These are phyloP conservation scores for Sporisorium reilianum DNA, from an alignment of 1,284 basidiomycete genomes.

Conservation along the genomic window DNA sequence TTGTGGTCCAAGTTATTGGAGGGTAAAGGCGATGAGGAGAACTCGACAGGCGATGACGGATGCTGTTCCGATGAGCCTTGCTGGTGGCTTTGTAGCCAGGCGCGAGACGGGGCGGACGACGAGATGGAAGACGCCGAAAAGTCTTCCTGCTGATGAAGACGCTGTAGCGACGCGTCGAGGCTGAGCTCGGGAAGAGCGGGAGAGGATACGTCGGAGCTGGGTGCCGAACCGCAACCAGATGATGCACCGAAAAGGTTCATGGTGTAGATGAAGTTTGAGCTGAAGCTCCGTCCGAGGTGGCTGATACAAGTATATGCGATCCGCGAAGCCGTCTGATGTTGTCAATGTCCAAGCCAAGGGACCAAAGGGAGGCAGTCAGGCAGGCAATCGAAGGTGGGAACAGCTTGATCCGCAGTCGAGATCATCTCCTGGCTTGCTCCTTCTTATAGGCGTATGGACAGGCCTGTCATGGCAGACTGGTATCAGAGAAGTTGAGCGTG, in stretches of 20 bases:
- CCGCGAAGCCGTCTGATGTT: not conserved
- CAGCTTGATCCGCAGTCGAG: not conserved
- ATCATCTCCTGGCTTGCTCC: not conserved
- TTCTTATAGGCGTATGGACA: not conserved
- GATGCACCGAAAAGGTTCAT: conserved; percentile 12
- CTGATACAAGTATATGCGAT: not conserved
- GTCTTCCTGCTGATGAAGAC: conserved; percentile 27
- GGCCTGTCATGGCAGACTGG: not conserved
- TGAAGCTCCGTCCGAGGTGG: not conserved
- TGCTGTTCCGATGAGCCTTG: not conserved
- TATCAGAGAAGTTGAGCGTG: not conserved
- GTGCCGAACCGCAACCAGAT: conserved; percentile 2
- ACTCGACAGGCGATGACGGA: not conserved
- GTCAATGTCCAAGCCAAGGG: not conserved
- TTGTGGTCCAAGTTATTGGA: not conserved
- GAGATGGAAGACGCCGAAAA: conserved; percentile 14
- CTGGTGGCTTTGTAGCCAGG: conserved; percentile 9
- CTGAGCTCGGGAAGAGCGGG: conserved; percentile 37
- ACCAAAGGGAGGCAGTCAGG: not conserved
- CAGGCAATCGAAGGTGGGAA: not conserved
- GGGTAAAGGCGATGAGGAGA: not conserved
- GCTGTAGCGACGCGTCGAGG: conserved; percentile 33
- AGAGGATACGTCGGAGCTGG: conserved; percentile 25
- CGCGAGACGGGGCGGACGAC: conserved; percentile 6
- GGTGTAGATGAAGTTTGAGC: not conserved